A percentile compares a stretch with the other conserved stretches of the same genome.
These are phyloP conservation scores for Nicotiana attenuata DNA, from an alignment of 257 asterid species.

Conservation along the genomic window DNA sequence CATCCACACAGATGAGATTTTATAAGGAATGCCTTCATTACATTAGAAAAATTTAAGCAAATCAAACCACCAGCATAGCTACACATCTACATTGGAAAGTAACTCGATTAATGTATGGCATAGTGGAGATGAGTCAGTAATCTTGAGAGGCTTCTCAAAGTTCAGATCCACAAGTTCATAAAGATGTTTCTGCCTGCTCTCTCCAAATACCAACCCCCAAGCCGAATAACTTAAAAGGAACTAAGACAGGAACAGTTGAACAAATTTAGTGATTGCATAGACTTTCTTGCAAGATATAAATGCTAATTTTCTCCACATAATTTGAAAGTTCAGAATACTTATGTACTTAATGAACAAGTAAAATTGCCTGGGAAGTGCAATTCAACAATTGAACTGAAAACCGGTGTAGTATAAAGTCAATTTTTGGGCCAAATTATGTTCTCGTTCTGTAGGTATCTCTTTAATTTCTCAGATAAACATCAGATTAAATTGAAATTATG, in stretches of 20 bases:
- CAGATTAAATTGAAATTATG: not conserved
- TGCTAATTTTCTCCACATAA: not conserved
- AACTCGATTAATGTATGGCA: not conserved
- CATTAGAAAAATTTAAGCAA: not conserved
- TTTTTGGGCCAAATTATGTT: not conserved
- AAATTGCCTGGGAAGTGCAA: not conserved
- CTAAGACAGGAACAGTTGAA: not conserved
- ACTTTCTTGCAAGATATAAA: not conserved
- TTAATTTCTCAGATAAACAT: not conserved
- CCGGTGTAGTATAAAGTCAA: not conserved
- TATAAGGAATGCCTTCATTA: not conserved
- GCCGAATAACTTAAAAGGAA: not conserved
- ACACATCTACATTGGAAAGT: not conserved
- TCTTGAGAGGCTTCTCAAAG: slow-evolving; percentile 9
- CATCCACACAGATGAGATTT: slow-evolving; percentile 1
- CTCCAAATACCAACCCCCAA: not conserved
- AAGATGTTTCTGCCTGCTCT: not conserved
- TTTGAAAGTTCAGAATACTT: not conserved
- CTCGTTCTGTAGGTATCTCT: not conserved
- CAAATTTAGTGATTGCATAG: not conserved
- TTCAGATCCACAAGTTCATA: not conserved
- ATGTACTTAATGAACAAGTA: not conserved
- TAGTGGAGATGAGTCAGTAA: not conserved
- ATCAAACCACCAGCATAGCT: not conserved
- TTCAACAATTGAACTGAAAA: not conserved